phyloP scores from a whole-genome alignment of 2,329 filamentous ascomycete genomes.

The Aulographum hederae region DNA sequence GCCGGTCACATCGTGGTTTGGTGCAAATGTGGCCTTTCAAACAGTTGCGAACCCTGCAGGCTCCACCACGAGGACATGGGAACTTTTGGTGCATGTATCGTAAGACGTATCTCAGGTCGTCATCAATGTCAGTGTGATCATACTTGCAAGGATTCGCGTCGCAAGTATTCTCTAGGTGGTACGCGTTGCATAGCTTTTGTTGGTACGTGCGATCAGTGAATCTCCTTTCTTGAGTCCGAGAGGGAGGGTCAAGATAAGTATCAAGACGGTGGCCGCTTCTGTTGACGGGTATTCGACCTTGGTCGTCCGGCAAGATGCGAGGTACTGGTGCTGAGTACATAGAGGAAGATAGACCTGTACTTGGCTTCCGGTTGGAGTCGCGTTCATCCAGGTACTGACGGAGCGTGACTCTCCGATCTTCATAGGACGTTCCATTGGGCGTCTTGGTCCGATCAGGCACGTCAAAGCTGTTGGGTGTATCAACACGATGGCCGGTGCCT shows the following conservation, averaged over 20 bases:
- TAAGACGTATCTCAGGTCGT: slow-evolving; percentile 21
- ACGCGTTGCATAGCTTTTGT: slow-evolving; percentile 31
- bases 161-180: slow-evolving; percentile 25
- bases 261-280: slow-evolving; percentile 29
- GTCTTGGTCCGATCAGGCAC: too few species aligned
- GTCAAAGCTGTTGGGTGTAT: too few species aligned
- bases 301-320: too few species aligned
- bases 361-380: too few species aligned
- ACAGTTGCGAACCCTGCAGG: slow-evolving; percentile 26
- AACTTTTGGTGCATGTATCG: slow-evolving; percentile 25
- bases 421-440: too few species aligned
- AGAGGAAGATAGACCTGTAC: too few species aligned
- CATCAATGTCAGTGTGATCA: slow-evolving; percentile 27
- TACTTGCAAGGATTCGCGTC: slow-evolving; percentile 19
- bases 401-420: too few species aligned
- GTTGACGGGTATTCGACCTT: slow-evolving; percentile 27
- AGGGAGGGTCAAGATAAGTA: slow-evolving; percentile 18
- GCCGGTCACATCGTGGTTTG: slow-evolving; percentile 10
- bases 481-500: too few species aligned
- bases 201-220: slow-evolving; percentile 21
- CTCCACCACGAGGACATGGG: slow-evolving; percentile 21
- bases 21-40: slow-evolving; percentile 28
- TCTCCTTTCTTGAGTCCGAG: slow-evolving; percentile 16
- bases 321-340: too few species aligned
- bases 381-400: too few species aligned